Percentiles rank a stretch among this genome's conserved stretches.
Evolutionary conservation across 768 basidiomycete genomes (phyloP).

Genomic region (Phylloporus sp.): DNA sequence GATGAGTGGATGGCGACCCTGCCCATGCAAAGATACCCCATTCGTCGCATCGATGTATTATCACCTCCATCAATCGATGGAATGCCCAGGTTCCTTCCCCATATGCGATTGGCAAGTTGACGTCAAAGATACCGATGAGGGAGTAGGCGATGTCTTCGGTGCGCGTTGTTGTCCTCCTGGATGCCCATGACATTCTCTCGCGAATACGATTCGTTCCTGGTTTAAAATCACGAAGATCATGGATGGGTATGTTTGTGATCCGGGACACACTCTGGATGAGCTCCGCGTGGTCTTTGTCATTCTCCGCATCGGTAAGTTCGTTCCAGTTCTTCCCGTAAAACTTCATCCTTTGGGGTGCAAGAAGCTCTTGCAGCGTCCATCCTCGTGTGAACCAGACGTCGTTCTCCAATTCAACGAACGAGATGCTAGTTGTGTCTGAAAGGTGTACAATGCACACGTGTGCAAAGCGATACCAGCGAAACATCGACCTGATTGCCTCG

Average conservation of each 20-base stretch:
- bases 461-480: constrained; percentile 14
- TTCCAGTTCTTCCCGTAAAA: constrained; percentile 11
- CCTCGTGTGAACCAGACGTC: constrained; percentile 16
- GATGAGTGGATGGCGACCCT: constrained; percentile 12
- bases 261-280: constrained; percentile 3
- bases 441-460: constrained; percentile 15
- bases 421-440: constrained; percentile 1
- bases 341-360: constrained; percentile 8
- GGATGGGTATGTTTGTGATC: constrained; percentile 9
- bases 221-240: constrained; percentile 7
- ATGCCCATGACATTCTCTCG: constrained; percentile 22
- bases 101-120: constrained; percentile 15
- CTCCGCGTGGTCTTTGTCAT: constrained; percentile 3
- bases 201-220: constrained; percentile 13
- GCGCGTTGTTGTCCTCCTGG: constrained; percentile 21
- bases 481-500: constrained; percentile 18
- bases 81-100: constrained; percentile 23
- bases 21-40: constrained; percentile 26
- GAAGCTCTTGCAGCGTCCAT: constrained; percentile 14
- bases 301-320: neutral
- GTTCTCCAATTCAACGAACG: neutral
- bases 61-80: constrained; percentile 23
- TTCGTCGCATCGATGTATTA: constrained; percentile 18
- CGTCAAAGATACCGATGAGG: constrained; percentile 24
- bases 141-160: constrained; percentile 25